phyloP scores from a whole-genome alignment of 2,329 filamentous ascomycete genomes.

The Fusarium foetens region DNA sequence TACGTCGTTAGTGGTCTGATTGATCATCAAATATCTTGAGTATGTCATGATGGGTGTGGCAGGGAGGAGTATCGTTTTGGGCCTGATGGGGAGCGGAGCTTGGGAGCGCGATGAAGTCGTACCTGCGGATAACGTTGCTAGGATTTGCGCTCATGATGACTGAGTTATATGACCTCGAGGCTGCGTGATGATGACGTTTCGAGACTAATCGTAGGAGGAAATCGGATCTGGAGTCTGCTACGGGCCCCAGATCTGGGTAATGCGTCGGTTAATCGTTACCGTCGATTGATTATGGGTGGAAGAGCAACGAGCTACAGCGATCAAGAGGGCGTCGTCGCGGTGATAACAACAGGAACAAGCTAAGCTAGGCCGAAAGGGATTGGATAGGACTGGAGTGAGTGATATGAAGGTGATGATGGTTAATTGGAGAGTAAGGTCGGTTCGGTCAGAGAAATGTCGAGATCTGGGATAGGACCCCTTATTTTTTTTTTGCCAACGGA shows the following conservation, averaged over 20 bases:
- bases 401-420: slow-evolving; percentile 1
- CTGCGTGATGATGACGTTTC: slow-evolving; percentile 16
- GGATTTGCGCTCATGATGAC: slow-evolving; percentile 57
- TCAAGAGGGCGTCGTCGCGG: slow-evolving; percentile 30
- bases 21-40: not conserved
- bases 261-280: slow-evolving; percentile 19
- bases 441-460: slow-evolving; percentile 28
- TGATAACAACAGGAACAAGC: slow-evolving; percentile 21
- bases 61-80: not conserved
- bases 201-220: slow-evolving; percentile 14
- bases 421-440: slow-evolving; percentile 7
- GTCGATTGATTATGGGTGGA: slow-evolving; percentile 26
- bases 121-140: slow-evolving; percentile 74
- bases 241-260: slow-evolving; percentile 35
- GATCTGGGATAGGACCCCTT: slow-evolving; percentile 33
- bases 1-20: slow-evolving; percentile 24
- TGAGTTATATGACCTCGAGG: slow-evolving; percentile 25
- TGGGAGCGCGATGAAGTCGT: slow-evolving; percentile 48
- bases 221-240: slow-evolving; percentile 37
- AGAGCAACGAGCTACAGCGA: slow-evolving; percentile 23
- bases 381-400: not conserved
- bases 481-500: slow-evolving; percentile 37
- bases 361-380: slow-evolving; percentile 3
- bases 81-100: not conserved
- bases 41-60: not conserved